Percentiles rank a stretch among this genome's conserved stretches.
phyloP scores from a whole-genome alignment of 2,329 filamentous ascomycete genomes.

The Aspergillus aculeatinus region DNA sequence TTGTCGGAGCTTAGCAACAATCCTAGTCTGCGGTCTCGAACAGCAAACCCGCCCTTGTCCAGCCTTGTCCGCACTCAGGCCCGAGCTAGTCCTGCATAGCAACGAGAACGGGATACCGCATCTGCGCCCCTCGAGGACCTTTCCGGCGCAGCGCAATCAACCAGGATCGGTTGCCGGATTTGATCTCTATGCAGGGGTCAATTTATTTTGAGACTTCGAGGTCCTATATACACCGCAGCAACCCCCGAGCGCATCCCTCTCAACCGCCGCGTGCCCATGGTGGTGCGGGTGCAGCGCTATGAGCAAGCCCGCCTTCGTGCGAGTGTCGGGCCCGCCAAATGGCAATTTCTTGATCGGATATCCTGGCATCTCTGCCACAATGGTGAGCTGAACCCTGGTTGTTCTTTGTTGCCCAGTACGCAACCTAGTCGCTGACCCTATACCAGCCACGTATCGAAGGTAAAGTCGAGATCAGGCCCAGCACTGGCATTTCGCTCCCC shows the following conservation, averaged over 20 bases:
- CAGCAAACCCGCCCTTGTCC: conserved; percentile 1
- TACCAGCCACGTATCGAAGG: conserved; percentile 89
- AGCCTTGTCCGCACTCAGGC: not conserved
- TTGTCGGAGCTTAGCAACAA: not conserved
- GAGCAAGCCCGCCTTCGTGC: conserved; percentile 76
- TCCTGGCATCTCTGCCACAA: conserved; percentile 92
- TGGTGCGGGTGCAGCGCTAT: conserved; percentile 38
- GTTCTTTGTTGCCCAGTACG: not conserved
- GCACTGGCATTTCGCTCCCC: conserved; percentile 79
- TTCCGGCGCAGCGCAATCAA: conserved; percentile 16
- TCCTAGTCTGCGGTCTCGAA: not conserved
- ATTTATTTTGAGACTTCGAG: conserved; percentile 21
- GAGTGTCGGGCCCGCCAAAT: conserved; percentile 95
- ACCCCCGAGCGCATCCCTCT: conserved; percentile 25
- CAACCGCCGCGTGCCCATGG: conserved; percentile 38
- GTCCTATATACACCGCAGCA: conserved; percentile 29
- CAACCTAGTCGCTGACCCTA: conserved; percentile 14
- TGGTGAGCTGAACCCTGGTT: conserved; percentile 63
- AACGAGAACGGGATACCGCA: conserved; percentile 16
- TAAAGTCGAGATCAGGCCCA: conserved; percentile 92
- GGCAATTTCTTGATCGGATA: conserved; percentile 96
- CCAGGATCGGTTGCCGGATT: not conserved
- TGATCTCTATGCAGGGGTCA: conserved; percentile 30
- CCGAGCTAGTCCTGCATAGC: conserved; percentile 2
- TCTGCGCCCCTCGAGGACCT: conserved; percentile 14